Evolutionary conservation across 2,329 filamentous ascomycete genomes (phyloP).

Genomic region (Moelleriella libera): DNA sequence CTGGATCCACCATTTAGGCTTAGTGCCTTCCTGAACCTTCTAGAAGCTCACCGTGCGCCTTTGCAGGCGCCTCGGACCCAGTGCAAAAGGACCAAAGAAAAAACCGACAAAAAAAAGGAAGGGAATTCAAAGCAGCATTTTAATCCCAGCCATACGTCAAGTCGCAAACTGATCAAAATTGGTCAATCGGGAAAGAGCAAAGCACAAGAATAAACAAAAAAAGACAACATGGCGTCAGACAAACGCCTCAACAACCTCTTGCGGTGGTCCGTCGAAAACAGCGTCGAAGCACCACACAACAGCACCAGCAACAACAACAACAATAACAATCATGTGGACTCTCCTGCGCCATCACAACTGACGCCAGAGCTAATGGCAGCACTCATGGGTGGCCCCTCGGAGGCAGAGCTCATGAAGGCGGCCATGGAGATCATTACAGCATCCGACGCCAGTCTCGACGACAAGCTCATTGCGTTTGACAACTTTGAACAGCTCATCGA

Average conservation of each 20-base stretch:
- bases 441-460: constrained; percentile 48
- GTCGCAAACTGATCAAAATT: too few species aligned
- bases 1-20: constrained; percentile 3
- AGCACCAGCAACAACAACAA: constrained; percentile 11
- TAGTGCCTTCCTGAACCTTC: constrained; percentile 24
- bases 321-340: constrained; percentile 9
- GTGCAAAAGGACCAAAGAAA: background rate
- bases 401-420: constrained; percentile 83
- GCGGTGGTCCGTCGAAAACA: constrained; percentile 56
- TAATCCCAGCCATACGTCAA: background rate
- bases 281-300: constrained; percentile 13
- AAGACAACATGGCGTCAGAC: constrained; percentile 27
- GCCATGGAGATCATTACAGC: constrained; percentile 60
- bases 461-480: constrained; percentile 77
- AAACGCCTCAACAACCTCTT: constrained; percentile 59
- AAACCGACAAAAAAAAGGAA: background rate
- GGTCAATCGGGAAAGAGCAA: background rate
- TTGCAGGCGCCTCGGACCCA: too few species aligned
- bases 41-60: constrained; percentile 14
- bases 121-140: background rate
- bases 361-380: constrained; percentile 58
- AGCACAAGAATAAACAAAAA: background rate
- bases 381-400: constrained; percentile 72
- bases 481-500: constrained; percentile 92
- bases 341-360: constrained; percentile 26